These are phyloP conservation scores for Nothomitra cinnamomea DNA, from an alignment of 2,329 filamentous ascomycete species.

Conservation along the genomic window DNA sequence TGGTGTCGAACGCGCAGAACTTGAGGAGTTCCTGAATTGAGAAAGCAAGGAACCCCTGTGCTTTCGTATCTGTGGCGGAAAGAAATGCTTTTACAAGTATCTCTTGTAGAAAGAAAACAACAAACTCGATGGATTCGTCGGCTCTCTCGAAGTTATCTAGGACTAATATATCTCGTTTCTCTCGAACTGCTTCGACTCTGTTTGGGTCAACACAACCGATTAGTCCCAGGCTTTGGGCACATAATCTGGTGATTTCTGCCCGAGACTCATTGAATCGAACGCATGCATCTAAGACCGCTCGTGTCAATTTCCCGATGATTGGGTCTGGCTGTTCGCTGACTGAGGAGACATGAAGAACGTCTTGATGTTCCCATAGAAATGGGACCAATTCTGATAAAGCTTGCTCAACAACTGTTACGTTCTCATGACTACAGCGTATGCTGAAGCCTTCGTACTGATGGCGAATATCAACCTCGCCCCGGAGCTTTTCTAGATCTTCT, in stretches of 20 bases:
- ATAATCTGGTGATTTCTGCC: slow-evolving; percentile 50
- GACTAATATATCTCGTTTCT: slow-evolving; percentile 70
- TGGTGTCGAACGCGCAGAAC: slow-evolving; percentile 53
- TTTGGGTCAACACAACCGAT: slow-evolving; percentile 89
- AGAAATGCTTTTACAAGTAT: slow-evolving; percentile 83
- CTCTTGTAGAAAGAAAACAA: slow-evolving; percentile 68
- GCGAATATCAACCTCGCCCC: slow-evolving; percentile 45
- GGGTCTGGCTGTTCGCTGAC: slow-evolving; percentile 70
- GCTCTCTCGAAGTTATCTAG: slow-evolving; percentile 68
- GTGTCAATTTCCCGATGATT: slow-evolving; percentile 52
- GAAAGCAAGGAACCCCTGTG: slow-evolving; percentile 84
- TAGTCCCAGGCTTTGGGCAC: slow-evolving; percentile 68
- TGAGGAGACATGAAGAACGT: slow-evolving; percentile 60
- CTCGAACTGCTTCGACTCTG: slow-evolving; percentile 61
- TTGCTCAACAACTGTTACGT: slow-evolving; percentile 67
- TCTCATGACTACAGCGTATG: slow-evolving; percentile 63
- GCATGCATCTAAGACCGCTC: slow-evolving; percentile 70
- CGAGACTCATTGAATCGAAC: slow-evolving; percentile 60
- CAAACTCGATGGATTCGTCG: slow-evolving; percentile 70
- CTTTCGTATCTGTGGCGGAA: slow-evolving; percentile 69
- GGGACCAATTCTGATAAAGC: slow-evolving; percentile 60
- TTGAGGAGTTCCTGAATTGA: slow-evolving; percentile 84
- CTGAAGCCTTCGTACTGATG: slow-evolving; percentile 55
- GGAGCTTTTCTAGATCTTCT: slow-evolving; percentile 44
- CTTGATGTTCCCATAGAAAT: slow-evolving; percentile 58